These are phyloP conservation scores for Alliaria petiolata DNA, from an alignment of 345 rosid genomes.

Conservation along the genomic window DNA sequence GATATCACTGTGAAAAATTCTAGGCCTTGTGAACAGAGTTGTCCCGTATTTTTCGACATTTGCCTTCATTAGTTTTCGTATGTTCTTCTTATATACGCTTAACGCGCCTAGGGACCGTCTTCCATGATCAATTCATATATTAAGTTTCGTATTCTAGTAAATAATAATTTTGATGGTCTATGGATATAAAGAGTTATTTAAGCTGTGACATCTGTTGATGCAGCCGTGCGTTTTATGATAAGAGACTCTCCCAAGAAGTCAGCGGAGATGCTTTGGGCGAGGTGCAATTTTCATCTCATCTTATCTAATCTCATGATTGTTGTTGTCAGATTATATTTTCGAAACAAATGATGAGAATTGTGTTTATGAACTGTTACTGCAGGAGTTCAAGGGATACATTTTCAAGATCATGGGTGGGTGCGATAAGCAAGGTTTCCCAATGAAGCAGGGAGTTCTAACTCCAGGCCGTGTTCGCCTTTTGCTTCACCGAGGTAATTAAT, in stretches of 20 bases:
- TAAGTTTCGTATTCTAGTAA: too few relatives aligned
- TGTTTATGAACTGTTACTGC: neutral
- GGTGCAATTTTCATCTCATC: conserved; percentile 27
- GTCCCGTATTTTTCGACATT: neutral
- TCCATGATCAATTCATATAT: neutral
- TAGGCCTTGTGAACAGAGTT: neutral
- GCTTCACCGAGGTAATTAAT: conserved; percentile 52
- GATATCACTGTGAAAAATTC: neutral
- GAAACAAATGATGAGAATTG: neutral
- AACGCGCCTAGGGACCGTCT: neutral
- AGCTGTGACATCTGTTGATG: neutral
- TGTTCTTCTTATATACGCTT: neutral
- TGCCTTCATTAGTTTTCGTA: neutral
- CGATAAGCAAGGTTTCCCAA: conserved; percentile 88
- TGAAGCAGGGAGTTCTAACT: conserved; percentile 89
- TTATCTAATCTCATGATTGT: neutral
- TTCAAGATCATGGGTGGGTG: conserved; percentile 95
- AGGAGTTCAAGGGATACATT: conserved; percentile 85
- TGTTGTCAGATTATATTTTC: neutral
- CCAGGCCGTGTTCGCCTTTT: conserved; percentile 82
- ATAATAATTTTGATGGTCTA: too few relatives aligned
- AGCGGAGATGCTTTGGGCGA: conserved; percentile 75
- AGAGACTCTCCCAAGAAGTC: conserved; percentile 83
- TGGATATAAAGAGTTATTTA: neutral
- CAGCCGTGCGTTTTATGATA: conserved; percentile 64